Evolutionary conservation across 352 stramenopile genomes (phyloP).

Genomic region (Globisporangium canariense): DNA sequence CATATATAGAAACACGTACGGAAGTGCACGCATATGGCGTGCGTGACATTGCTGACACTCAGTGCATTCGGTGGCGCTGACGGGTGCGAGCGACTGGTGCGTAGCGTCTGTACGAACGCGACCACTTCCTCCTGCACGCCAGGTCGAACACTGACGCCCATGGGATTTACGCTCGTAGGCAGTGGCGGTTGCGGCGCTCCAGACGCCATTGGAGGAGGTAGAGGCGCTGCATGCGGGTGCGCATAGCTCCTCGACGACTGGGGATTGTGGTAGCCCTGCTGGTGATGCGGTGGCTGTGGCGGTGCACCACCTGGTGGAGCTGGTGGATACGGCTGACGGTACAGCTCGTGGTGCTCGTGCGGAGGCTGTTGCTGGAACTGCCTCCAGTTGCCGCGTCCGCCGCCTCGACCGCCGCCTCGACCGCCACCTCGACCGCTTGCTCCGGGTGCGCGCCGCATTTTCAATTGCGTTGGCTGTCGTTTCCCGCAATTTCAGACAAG

Average conservation of each 20-base stretch:
- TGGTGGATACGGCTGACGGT: constrained; percentile 7
- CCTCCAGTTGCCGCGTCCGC: constrained; percentile 24
- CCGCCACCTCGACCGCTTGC: constrained; percentile 14
- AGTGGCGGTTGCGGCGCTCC: background rate
- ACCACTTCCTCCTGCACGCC: constrained; percentile 43
- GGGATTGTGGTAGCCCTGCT: background rate
- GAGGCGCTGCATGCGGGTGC: constrained; percentile 2
- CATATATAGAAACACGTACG: constrained; percentile 24
- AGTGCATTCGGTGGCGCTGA: constrained; percentile 55
- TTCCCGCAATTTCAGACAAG: constrained; percentile 2
- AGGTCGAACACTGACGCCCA: constrained; percentile 10
- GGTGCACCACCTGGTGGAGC: background rate
- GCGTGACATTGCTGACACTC: constrained; percentile 37
- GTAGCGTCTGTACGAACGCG: constrained; percentile 56
- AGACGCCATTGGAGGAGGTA: constrained; percentile 1
- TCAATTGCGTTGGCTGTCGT: constrained; percentile 10
- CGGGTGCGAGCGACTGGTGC: constrained; percentile 43
- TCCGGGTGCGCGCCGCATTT: constrained; percentile 15
- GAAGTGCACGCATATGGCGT: constrained; percentile 64
- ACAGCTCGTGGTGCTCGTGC: constrained; percentile 4
- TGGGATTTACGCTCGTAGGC: background rate
- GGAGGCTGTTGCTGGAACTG: constrained; percentile 26
- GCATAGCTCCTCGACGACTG: constrained; percentile 10
- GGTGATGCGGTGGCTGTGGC: constrained; percentile 28
- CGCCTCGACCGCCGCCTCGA: background rate